Percentiles rank a stretch among this genome's conserved stretches.
These are phyloP conservation scores for Blumeria graminis DNA, from an alignment of 2,329 filamentous ascomycete species.

Conservation along the genomic window DNA sequence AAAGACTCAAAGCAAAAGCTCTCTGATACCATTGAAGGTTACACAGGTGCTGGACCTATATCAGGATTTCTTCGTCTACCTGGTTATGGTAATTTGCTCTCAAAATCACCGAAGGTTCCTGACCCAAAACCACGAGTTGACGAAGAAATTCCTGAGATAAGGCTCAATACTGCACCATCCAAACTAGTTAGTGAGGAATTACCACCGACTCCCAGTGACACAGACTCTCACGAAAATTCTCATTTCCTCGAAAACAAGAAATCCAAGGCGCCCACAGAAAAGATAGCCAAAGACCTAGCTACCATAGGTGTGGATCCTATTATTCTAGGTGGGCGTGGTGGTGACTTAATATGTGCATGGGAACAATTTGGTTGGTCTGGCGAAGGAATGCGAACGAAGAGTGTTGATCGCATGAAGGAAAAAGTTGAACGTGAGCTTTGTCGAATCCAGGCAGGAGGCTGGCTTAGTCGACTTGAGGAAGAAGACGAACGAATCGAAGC, in stretches of 20 bases:
- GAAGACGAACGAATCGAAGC: slow-evolving; percentile 77
- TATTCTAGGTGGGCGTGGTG: slow-evolving; percentile 50
- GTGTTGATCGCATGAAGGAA: slow-evolving; percentile 55
- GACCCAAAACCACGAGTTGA: slow-evolving; percentile 4
- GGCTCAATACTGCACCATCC: slow-evolving; percentile 26
- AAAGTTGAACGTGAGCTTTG: slow-evolving; percentile 75
- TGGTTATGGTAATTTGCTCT: slow-evolving; percentile 4
- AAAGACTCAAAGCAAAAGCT: slow-evolving; percentile 27
- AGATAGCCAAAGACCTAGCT: slow-evolving; percentile 14
- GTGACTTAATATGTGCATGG: slow-evolving; percentile 61
- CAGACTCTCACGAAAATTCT: slow-evolving; percentile 10
- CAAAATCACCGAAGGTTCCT: slow-evolving; percentile 6
- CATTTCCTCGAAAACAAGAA: slow-evolving; percentile 12
- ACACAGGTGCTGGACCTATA: slow-evolving; percentile 56
- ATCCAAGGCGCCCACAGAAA: slow-evolving; percentile 13
- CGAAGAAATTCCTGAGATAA: slow-evolving; percentile 30
- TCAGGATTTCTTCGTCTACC: neutral
- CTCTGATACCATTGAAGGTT: slow-evolving; percentile 60
- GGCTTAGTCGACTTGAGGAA: slow-evolving; percentile 62
- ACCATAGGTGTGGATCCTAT: slow-evolving; percentile 49
- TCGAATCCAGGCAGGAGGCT: slow-evolving; percentile 75
- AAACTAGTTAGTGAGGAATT: slow-evolving; percentile 20
- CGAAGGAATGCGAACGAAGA: slow-evolving; percentile 47
- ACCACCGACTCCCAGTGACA: slow-evolving; percentile 15
- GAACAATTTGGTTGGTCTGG: slow-evolving; percentile 79